Evolutionary conservation across 2,329 filamentous ascomycete species (phyloP), one percentile per base, ranked within the genome.

Genomic region (Colletotrichum horii): DNA sequence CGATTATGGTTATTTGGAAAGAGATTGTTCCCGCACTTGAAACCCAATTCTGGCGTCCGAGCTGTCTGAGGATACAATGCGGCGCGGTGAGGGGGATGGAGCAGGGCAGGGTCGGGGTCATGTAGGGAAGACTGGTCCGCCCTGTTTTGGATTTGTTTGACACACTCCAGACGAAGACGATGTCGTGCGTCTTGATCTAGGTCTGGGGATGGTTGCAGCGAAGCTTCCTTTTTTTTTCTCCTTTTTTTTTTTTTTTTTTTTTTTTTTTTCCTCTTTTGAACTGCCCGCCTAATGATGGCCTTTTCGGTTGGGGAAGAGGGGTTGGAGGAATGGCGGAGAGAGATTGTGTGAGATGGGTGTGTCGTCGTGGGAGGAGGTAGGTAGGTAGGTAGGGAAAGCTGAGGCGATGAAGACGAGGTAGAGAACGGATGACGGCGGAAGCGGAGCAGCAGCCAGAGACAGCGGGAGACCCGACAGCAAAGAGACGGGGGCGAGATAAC

Each of bases 61-160:
- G 76, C 64, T 76, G 76, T 77, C 73, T 68, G 76, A 76, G 70
- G 65, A 77, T 75, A 56, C 64, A 56, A 72, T 76, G 72, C 69
- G 61, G 66, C 48, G 48, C 72, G 55, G 65, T 36, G 70, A 74
- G 58, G 38, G 66, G 36, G 58, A 66, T 22, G 60, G 60, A 64
- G 32, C 58, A 71, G 55, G 58, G 65, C 65, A 38, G 34, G 43
- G 70, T 70, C 24, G 66, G 60, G 70, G 60, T 74, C 62, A 30
- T 56, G 38, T 34, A 58, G 24, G 65, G 71, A 43, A 62, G 26
- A 61, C 32, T 75, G 67, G 69, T 69, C 43, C 68, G 73, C 62
- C 38, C 69, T 73, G 75, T 77, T 77, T 77, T 68, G 64, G 72
- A 73, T 62, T 72, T 76, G 75, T 77, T 77, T 77, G 75, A 77